Conservation (phyloP, 164 flowering plant genomes). For the Dillenia suffruticosa region DNA sequence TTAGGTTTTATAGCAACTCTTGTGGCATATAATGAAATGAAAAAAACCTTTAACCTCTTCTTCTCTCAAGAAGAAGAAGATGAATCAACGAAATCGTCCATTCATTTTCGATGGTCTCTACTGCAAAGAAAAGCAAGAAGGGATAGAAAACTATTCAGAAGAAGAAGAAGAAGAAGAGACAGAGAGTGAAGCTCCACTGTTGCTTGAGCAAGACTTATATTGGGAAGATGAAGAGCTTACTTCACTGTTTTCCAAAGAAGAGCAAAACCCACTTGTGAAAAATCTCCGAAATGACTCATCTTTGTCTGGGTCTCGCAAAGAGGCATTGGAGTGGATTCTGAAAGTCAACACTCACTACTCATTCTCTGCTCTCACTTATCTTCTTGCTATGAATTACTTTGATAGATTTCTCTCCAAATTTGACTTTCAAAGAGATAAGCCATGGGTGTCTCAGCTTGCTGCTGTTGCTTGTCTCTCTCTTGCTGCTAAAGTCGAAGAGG, state of each 20-base stretch:
- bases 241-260: slow-evolving; percentile 48
- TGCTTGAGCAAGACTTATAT: slow-evolving; percentile 41
- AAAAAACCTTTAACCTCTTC: slow-evolving; percentile 29
- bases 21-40: slow-evolving; percentile 22
- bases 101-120: slow-evolving; percentile 46
- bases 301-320: slow-evolving; percentile 35
- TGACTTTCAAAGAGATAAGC: slow-evolving; percentile 51
- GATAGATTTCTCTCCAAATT: slow-evolving; percentile 62
- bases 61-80: slow-evolving; percentile 59
- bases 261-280: slow-evolving; percentile 13
- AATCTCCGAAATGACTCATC: slow-evolving; percentile 22
- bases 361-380: slow-evolving; percentile 64
- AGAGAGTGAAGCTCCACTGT: slow-evolving; percentile 1
- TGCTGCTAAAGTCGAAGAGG: slow-evolving; percentile 90
- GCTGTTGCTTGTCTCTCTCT: slow-evolving; percentile 87
- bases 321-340: slow-evolving; percentile 76
- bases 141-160: slow-evolving; percentile 13
- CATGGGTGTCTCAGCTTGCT: slow-evolving; percentile 81
- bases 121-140: slow-evolving; percentile 54
- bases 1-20: slow-evolving; percentile 3
- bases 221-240: slow-evolving; percentile 65
- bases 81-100: slow-evolving; percentile 21
- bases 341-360: slow-evolving; percentile 49
- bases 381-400: slow-evolving; percentile 68
- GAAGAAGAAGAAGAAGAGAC: slow-evolving; percentile 12